A percentile compares a stretch with the other conserved stretches of the same genome.
These are phyloP conservation scores for Lecanicillium sp. DNA, from an alignment of 2,329 filamentous ascomycete genomes.

Conservation along the genomic window DNA sequence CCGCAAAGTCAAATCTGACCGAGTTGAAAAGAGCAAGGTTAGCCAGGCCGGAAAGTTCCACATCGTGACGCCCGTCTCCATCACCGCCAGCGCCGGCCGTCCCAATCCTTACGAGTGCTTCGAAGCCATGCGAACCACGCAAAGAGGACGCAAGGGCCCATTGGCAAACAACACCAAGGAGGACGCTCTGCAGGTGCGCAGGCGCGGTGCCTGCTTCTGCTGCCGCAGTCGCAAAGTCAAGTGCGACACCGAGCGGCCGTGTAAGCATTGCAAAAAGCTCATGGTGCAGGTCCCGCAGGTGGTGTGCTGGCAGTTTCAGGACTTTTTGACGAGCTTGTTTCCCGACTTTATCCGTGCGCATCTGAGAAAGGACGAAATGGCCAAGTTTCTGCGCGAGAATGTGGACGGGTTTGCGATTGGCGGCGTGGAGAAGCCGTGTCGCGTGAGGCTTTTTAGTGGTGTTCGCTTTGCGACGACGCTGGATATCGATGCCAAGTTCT, in stretches of 20 bases:
- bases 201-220: constrained; percentile 50
- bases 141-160: constrained; percentile 49
- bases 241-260: constrained; percentile 48
- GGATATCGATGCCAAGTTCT: constrained; percentile 43
- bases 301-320: constrained; percentile 52
- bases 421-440: constrained; percentile 32
- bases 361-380: constrained; percentile 42
- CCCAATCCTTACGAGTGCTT: constrained; percentile 48
- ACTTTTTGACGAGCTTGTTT: constrained; percentile 45
- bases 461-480: constrained; percentile 34
- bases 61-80: constrained; percentile 46
- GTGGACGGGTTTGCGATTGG: constrained; percentile 34
- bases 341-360: constrained; percentile 44
- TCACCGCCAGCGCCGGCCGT: constrained; percentile 41
- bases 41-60: constrained; percentile 40
- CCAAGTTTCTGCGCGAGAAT: constrained; percentile 39
- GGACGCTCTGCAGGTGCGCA: constrained; percentile 45
- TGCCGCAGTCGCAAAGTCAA: constrained; percentile 53
- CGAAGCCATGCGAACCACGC: constrained; percentile 43
- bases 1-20: constrained; percentile 34
- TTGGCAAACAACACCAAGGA: constrained; percentile 46
- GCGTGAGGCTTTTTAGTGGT: constrained; percentile 42
- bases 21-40: constrained; percentile 38
- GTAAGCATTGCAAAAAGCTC: constrained; percentile 49
- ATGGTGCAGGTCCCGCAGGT: constrained; percentile 41